Evolutionary conservation across 2,329 filamentous ascomycete species (phyloP).

Genomic region (Colletotrichum gloeosporioides): DNA sequence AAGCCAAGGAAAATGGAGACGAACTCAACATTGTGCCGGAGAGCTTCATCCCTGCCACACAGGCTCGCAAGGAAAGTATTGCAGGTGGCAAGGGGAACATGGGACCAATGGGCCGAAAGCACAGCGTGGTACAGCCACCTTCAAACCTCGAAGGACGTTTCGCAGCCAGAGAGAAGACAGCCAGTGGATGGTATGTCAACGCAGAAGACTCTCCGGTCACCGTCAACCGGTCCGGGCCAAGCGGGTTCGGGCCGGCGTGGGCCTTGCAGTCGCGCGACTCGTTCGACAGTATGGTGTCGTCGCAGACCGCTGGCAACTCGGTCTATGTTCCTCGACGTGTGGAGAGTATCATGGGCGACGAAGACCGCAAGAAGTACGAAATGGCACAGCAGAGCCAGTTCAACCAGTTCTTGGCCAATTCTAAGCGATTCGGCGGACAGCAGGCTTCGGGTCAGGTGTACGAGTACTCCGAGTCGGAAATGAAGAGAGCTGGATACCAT

Average conservation of each 20-base stretch:
- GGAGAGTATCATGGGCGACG: slow-evolving; percentile 79
- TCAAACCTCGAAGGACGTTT: slow-evolving; percentile 81
- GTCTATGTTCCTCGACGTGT: slow-evolving; percentile 72
- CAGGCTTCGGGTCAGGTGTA: slow-evolving; percentile 47
- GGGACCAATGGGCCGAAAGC: slow-evolving; percentile 49
- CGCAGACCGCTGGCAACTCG: slow-evolving; percentile 60
- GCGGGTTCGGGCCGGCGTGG: slow-evolving; percentile 10
- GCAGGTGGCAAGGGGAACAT: slow-evolving; percentile 28
- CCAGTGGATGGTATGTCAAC: slow-evolving; percentile 74
- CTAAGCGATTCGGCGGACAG: slow-evolving; percentile 13
- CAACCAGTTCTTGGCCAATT: slow-evolving; percentile 24
- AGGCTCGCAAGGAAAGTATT: slow-evolving; percentile 49
- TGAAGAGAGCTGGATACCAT: slow-evolving; percentile 21
- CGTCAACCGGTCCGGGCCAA: slow-evolving; percentile 7
- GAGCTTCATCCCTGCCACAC: slow-evolving; percentile 72
- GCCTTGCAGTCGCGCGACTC: slow-evolving; percentile 61
- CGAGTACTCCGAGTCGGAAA: slow-evolving; percentile 51
- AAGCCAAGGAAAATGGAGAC: slow-evolving; percentile 79
- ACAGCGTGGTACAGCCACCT: slow-evolving; percentile 73
- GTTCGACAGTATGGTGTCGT: slow-evolving; percentile 69
- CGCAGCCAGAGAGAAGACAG: slow-evolving; percentile 69
- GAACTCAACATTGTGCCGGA: slow-evolving; percentile 90
- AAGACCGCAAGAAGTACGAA: slow-evolving; percentile 77
- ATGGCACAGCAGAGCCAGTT: slow-evolving; percentile 66
- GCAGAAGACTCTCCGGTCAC: slow-evolving; percentile 58